A percentile compares a stretch with the other conserved stretches of the same genome.
phyloP scores from a whole-genome alignment of 371 early-diverging fungal genomes.

The Dichotomocladium elegans region DNA sequence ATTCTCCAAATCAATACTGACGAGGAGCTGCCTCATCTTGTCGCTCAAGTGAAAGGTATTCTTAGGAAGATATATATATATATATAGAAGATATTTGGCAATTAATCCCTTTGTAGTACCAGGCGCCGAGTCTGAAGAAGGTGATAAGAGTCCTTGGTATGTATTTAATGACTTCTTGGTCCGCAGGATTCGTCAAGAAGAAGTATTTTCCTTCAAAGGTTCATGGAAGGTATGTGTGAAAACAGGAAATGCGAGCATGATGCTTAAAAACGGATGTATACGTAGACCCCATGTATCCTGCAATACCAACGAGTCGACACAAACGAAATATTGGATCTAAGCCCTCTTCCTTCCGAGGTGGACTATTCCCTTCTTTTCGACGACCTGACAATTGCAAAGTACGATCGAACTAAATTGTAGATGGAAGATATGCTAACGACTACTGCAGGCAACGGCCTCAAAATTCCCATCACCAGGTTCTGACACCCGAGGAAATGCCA shows the following conservation, averaged over 20 bases:
- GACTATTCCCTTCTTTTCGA: slow-evolving; percentile 47
- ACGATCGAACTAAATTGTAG: slow-evolving; percentile 6
- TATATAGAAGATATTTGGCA: background rate
- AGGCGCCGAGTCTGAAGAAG: slow-evolving; percentile 26
- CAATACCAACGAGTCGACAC: slow-evolving; percentile 64
- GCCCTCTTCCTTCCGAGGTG: slow-evolving; percentile 27
- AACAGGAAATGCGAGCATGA: background rate
- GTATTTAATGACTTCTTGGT: slow-evolving; percentile 95
- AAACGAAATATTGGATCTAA: slow-evolving; percentile 32
- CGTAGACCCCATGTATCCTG: slow-evolving; percentile 63
- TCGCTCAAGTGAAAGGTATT: slow-evolving; percentile 68
- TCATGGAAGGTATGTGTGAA: slow-evolving; percentile 69
- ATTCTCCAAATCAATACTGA: slow-evolving; percentile 64
- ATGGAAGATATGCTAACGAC: slow-evolving; percentile 13
- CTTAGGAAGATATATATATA: background rate
- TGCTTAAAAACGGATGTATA: background rate
- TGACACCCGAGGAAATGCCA: slow-evolving; percentile 61
- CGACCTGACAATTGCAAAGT: slow-evolving; percentile 42
- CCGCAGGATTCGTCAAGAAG: slow-evolving; percentile 62
- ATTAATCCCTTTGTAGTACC: slow-evolving; percentile 22
- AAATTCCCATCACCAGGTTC: slow-evolving; percentile 44
- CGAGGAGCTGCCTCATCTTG: slow-evolving; percentile 68
- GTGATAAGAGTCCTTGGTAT: slow-evolving; percentile 67
- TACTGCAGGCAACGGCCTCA: slow-evolving; percentile 39
- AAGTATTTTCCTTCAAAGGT: slow-evolving; percentile 65